Evolutionary conservation across 192 early-diverging fungal species (phyloP).

Genomic region (Hyaloraphidium curvatum): DNA sequence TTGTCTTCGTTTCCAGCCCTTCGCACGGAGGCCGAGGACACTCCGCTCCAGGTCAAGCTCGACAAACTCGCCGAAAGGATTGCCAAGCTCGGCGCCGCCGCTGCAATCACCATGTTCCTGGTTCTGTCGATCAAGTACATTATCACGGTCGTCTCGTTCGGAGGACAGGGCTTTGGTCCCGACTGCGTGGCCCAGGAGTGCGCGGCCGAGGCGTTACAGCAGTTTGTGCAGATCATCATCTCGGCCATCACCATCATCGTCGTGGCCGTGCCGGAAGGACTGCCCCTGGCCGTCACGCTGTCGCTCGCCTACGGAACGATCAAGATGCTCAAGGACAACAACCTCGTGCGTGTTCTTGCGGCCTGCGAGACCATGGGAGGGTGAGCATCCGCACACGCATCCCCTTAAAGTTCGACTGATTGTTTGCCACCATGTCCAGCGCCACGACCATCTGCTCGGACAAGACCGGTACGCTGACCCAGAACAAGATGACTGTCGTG

Average conservation of each 20-base stretch:
- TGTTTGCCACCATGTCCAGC: too few species aligned
- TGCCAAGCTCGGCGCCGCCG: conserved; percentile 71
- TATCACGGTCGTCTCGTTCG: conserved; percentile 16
- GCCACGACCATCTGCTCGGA: conserved; percentile 69
- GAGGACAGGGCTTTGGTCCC: background rate
- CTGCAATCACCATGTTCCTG: conserved; percentile 70
- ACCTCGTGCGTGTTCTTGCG: conserved; percentile 58
- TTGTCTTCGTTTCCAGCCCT: background rate
- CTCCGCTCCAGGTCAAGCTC: conserved; percentile 83
- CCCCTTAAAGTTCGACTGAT: too few species aligned
- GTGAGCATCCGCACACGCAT: too few species aligned
- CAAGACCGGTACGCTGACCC: conserved; percentile 73
- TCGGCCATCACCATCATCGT: conserved; percentile 68
- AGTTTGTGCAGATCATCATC: conserved; percentile 39
- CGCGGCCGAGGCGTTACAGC: background rate
- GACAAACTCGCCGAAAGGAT: conserved; percentile 74
- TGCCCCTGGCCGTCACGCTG: conserved; percentile 73
- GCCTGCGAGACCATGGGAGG: conserved; percentile 73
- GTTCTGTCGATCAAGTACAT: conserved; percentile 71
- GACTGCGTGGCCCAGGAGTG: background rate
- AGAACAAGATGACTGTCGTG: conserved; percentile 68
- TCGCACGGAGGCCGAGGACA: conserved; percentile 54
- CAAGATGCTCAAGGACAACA: conserved; percentile 62
- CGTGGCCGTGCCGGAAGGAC: conserved; percentile 69
- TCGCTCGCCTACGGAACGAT: conserved; percentile 66